These are phyloP conservation scores for Russula virescens DNA, from an alignment of 768 basidiomycete species.

Conservation along the genomic window DNA sequence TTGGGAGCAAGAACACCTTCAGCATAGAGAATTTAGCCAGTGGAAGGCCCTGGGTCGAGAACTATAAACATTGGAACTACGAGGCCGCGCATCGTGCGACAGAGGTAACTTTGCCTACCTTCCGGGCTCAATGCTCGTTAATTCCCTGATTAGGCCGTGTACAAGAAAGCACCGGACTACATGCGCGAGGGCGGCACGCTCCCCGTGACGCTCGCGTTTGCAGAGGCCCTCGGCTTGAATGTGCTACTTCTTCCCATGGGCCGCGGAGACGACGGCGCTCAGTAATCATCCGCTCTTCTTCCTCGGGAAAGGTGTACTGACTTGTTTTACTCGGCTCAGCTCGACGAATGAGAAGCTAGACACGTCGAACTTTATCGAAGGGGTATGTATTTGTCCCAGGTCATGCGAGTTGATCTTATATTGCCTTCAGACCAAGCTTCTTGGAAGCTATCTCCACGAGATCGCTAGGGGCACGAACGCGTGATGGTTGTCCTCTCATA, in stretches of 20 bases:
- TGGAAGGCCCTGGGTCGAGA: conserved; percentile 87
- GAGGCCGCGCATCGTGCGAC: conserved; percentile 83
- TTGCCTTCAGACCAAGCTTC: conserved; percentile 13
- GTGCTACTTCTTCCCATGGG: conserved; percentile 91
- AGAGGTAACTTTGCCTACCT: conserved; percentile 39
- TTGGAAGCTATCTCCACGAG: conserved; percentile 18
- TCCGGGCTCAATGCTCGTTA: background rate
- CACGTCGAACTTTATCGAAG: conserved; percentile 80
- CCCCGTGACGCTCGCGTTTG: conserved; percentile 90
- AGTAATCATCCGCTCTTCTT: conserved; percentile 44
- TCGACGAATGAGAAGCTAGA: conserved; percentile 96
- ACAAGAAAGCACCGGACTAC: conserved; percentile 69
- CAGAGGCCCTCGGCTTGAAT: conserved; percentile 80
- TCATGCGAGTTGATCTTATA: background rate
- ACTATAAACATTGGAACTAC: conserved; percentile 88
- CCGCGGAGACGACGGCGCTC: conserved; percentile 90
- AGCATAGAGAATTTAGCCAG: conserved; percentile 66
- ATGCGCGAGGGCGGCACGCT: conserved; percentile 94
- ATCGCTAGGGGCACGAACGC: conserved; percentile 2
- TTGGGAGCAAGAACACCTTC: conserved; percentile 80
- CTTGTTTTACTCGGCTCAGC: conserved; percentile 34
- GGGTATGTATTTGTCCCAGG: conserved; percentile 44
- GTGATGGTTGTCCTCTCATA: background rate
- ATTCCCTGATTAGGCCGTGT: conserved; percentile 40
- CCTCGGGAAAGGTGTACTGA: background rate